phyloP scores from a whole-genome alignment of 345 rosid genomes.

The Citrus glauca region DNA sequence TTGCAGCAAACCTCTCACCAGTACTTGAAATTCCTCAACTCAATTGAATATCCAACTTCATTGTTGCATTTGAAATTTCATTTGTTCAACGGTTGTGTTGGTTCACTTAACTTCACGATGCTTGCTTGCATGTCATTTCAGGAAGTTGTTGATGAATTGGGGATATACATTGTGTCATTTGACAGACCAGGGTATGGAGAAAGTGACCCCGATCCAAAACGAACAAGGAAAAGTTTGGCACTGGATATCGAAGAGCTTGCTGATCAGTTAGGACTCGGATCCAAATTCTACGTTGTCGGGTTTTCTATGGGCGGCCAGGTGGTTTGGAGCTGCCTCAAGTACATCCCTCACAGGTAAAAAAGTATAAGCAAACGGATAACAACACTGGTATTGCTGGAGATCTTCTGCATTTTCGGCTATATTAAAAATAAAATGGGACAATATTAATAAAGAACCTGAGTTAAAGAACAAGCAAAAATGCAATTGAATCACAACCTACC shows the following conservation, averaged over 20 bases:
- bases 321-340: constrained; percentile 49
- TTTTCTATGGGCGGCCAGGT: constrained; percentile 50
- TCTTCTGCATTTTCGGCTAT: not conserved
- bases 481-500: not conserved
- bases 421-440: not conserved
- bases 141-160: constrained; percentile 43
- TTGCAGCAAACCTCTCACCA: constrained; percentile 22
- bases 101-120: not conserved
- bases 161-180: constrained; percentile 32
- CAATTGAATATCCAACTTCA: not conserved
- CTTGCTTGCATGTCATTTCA: constrained; percentile 9
- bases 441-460: not conserved
- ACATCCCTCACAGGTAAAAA: constrained; percentile 50
- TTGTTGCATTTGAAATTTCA: not conserved
- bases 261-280: constrained; percentile 36
- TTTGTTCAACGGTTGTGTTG: not conserved
- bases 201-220: constrained; percentile 43
- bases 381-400: not conserved
- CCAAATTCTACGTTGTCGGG: constrained; percentile 43
- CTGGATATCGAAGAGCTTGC: constrained; percentile 50
- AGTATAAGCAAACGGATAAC: too few relatives aligned
- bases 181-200: constrained; percentile 56
- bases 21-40: constrained; percentile 16
- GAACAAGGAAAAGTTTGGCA: constrained; percentile 38
- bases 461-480: not conserved